Percentiles rank a stretch among this genome's conserved stretches.
phyloP scores from a whole-genome alignment of 2,329 filamentous ascomycete genomes.

The Canariomyces notabilis region DNA sequence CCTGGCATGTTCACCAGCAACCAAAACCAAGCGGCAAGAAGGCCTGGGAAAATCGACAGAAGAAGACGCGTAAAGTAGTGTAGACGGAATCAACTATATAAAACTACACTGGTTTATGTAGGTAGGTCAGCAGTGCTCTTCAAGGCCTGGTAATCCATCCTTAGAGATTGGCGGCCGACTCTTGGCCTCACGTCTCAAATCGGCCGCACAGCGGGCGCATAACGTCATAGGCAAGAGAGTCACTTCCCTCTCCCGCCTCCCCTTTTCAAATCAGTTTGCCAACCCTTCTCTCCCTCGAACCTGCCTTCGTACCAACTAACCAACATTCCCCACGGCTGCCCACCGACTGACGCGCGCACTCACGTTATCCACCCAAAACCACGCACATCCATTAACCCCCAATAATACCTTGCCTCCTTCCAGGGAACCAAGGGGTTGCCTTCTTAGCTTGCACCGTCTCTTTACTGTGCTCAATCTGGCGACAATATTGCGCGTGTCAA shows the following conservation, averaged over 20 bases:
- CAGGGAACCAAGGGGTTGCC: too few relatives aligned
- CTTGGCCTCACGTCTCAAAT: slow-evolving; percentile 6
- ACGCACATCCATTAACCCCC: not conserved
- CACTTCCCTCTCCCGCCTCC: too few relatives aligned
- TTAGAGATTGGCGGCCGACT: not conserved
- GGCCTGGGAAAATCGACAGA: too few relatives aligned
- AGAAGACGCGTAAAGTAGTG: too few relatives aligned
- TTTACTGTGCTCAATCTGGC: not conserved
- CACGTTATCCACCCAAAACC: not conserved
- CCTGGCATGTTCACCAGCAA: too few relatives aligned
- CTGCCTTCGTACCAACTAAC: slow-evolving; percentile 7
- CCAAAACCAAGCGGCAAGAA: too few relatives aligned
- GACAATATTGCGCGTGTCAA: not conserved
- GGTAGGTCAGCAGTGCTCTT: too few relatives aligned
- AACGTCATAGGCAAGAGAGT: slow-evolving; percentile 26
- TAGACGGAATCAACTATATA: too few relatives aligned
- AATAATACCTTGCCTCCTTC: not conserved
- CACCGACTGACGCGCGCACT: not conserved
- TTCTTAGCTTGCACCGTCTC: not conserved
- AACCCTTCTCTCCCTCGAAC: slow-evolving; percentile 17
- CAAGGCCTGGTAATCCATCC: too few relatives aligned
- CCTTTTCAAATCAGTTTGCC: slow-evolving; percentile 20
- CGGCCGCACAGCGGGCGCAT: slow-evolving; percentile 9
- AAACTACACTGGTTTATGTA: too few relatives aligned
- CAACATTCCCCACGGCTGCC: slow-evolving; percentile 4